A percentile compares a stretch with the other conserved stretches of the same genome.
These are phyloP conservation scores for Acer negundo DNA, from an alignment of 345 rosid genomes.

Conservation along the genomic window DNA sequence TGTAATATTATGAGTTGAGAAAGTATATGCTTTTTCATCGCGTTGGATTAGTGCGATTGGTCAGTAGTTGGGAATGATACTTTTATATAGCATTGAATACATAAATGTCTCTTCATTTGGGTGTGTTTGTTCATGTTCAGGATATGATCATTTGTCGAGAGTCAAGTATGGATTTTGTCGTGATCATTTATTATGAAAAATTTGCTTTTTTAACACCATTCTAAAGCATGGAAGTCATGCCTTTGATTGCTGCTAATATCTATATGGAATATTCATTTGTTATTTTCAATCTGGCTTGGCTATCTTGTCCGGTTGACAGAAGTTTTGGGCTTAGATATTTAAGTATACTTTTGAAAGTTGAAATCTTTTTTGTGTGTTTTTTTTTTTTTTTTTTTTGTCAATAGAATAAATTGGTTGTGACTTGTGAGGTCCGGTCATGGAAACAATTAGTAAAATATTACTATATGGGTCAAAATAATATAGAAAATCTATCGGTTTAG, in stretches of 20 bases:
- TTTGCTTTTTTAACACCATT: not conserved
- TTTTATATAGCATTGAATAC: not conserved
- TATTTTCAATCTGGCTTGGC: not conserved
- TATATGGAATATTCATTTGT: not conserved
- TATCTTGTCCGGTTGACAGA: not conserved
- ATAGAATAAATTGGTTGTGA: not conserved
- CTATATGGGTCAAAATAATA: not conserved
- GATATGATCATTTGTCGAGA: not conserved
- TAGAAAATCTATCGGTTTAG: not conserved
- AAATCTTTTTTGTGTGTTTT: not conserved
- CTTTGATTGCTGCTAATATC: not conserved
- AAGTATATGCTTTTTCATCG: not conserved
- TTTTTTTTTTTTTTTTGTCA: not conserved
- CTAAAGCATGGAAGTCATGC: not conserved
- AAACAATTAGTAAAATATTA: not conserved
- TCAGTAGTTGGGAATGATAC: not conserved
- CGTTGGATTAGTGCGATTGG: not conserved
- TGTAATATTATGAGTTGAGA: not conserved
- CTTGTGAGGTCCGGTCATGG: not conserved
- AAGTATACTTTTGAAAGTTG: not conserved
- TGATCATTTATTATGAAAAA: not conserved
- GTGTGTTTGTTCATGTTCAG: not conserved
- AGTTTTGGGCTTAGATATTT: not conserved
- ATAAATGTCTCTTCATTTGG: slow-evolving; percentile 4
- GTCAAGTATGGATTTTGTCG: not conserved